phyloP scores from a whole-genome alignment of 768 basidiomycete genomes.

The Russula vinacea region DNA sequence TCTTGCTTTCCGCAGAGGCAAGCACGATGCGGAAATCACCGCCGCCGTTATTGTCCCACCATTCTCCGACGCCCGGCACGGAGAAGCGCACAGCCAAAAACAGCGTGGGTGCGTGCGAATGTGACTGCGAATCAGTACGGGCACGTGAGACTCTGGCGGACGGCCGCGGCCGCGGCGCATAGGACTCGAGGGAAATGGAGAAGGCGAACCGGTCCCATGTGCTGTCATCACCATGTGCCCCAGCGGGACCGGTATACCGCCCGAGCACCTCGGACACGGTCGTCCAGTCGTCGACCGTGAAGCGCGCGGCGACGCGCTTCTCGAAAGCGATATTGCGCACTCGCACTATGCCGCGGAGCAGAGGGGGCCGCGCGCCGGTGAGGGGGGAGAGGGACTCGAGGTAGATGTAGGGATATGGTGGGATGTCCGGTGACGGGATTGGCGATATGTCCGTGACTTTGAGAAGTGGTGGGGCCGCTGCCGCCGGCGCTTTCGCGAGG shows the following conservation, averaged over 20 bases:
- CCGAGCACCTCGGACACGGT: conserved; percentile 45
- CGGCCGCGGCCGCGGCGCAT: neutral
- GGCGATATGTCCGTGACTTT: neutral
- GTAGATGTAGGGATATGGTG: neutral
- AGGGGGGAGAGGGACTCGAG: conserved; percentile 14
- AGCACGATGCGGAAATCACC: conserved; percentile 5
- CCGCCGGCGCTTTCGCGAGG: neutral
- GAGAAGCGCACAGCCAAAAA: conserved; percentile 7
- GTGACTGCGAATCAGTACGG: neutral
- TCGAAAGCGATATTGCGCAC: conserved; percentile 48
- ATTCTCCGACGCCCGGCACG: conserved; percentile 5
- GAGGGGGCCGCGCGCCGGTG: neutral
- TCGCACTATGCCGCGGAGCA: conserved; percentile 42
- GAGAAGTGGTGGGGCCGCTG: neutral
- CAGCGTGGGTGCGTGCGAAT: neutral
- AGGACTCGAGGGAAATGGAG: conserved; percentile 4
- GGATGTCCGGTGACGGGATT: conserved; percentile 5
- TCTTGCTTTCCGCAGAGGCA: too few relatives aligned
- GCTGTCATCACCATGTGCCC: neutral
- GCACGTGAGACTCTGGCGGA: neutral
- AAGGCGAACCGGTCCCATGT: conserved; percentile 19
- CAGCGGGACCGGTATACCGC: neutral
- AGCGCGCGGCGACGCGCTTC: conserved; percentile 48
- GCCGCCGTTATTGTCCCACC: conserved; percentile 26
- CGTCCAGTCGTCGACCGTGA: conserved; percentile 53